Conservation (phyloP, 495 filamentous ascomycete genomes). For the Rhypophila decipiens region DNA sequence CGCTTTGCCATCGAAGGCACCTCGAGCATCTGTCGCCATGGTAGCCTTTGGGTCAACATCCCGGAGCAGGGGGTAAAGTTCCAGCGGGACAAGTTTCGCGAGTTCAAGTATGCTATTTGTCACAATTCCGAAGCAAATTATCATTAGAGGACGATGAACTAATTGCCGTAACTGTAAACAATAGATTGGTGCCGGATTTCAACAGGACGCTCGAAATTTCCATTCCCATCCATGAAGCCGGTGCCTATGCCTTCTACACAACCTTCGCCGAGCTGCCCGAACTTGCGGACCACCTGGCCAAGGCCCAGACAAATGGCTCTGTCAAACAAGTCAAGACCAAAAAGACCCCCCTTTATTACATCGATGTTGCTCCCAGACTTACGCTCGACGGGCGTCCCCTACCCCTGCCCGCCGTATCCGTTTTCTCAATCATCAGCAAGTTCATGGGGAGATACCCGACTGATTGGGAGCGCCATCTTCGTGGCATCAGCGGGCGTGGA, state of each 20-base stretch:
- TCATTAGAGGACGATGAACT: too few species aligned
- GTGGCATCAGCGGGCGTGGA: conserved; percentile 76
- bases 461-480: conserved; percentile 83
- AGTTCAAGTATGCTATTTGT: conserved; percentile 64
- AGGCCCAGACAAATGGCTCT: conserved; percentile 22
- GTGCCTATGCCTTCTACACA: conserved; percentile 92
- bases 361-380: conserved; percentile 85
- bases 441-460: conserved; percentile 90
- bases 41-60: conserved; percentile 93
- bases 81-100: conserved; percentile 66
- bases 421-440: conserved; percentile 94
- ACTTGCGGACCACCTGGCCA: conserved; percentile 54
- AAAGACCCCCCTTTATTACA: conserved; percentile 71
- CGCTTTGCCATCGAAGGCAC: conserved; percentile 94
- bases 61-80: conserved; percentile 70
- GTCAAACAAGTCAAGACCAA: conserved; percentile 44
- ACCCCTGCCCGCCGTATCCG: conserved; percentile 78
- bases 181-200: conserved; percentile 83
- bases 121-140: not conserved
- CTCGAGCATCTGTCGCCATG: conserved; percentile 89
- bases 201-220: conserved; percentile 85
- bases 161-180: too few species aligned
- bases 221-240: conserved; percentile 73
- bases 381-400: conserved; percentile 60
- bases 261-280: conserved; percentile 83